Evolutionary conservation across 805 yeast species (phyloP).

Genomic region (Saccharomycopsis fibuligera): DNA sequence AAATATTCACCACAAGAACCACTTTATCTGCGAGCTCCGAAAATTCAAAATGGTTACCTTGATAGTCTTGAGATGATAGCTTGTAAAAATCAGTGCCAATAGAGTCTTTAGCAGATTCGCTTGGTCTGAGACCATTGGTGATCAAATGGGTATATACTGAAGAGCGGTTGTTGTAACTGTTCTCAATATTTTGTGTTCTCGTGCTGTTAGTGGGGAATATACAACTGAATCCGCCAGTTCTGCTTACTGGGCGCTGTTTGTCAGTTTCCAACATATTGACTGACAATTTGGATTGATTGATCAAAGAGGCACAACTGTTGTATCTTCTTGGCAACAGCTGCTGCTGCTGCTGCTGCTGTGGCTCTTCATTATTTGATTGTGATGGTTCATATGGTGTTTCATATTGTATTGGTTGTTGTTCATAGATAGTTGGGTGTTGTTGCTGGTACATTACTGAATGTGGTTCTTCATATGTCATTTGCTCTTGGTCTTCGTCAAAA

Average conservation of each 20-base stretch:
- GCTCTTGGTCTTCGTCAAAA: background rate
- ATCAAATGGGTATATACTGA: conserved; percentile 13
- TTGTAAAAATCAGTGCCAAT: conserved; percentile 13
- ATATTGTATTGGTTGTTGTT: background rate
- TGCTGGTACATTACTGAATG: background rate
- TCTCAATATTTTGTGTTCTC: background rate
- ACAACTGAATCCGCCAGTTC: background rate
- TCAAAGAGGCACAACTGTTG: too few relatives aligned
- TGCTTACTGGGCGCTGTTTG: too few relatives aligned
- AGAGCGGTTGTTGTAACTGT: background rate
- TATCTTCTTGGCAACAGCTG: too few relatives aligned
- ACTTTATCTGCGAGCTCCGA: conserved; percentile 9
- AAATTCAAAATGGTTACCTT: conserved; percentile 16
- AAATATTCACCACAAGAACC: conserved; percentile 15
- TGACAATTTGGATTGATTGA: background rate
- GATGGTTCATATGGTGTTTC: too few relatives aligned
- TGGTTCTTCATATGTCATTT: background rate
- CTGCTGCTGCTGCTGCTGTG: background rate
- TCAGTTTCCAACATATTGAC: too few relatives aligned
- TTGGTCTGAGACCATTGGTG: conserved; percentile 14
- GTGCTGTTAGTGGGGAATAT: background rate
- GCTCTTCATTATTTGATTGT: background rate
- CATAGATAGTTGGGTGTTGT: background rate
- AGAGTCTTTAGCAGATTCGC: conserved; percentile 1
- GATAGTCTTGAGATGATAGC: conserved; percentile 5